Base-by-base conservation (phyloP, 176 grass and related monocot species). In the Eragrostis curvula region DNA sequence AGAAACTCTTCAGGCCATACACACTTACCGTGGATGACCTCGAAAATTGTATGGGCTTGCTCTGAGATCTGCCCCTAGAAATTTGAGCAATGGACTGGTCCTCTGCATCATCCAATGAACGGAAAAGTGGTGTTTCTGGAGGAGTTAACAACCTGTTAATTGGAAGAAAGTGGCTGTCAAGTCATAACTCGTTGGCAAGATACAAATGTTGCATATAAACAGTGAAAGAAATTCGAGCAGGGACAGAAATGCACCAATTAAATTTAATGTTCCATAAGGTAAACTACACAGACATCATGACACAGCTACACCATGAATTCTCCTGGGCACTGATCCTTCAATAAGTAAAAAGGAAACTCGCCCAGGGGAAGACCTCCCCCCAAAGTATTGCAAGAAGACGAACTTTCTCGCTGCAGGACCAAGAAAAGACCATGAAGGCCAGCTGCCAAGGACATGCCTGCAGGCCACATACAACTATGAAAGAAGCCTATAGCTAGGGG, bases 41-140 rank as follows among this genome's bases (percentile, higher is more conserved):
- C 23, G 80, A 93, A 58, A 95, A 85, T 36, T 86, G 79, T 81
- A 89, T 87, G 43, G 79, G 56, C 72, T 98, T 94, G 78, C 79
- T 88, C 78, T 87, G 87, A 73, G 86, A 29, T 79, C 96, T 92
- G 11, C 92, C 92, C 89, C 96, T 95, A 59, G 90, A 74, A 79
- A 61, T 51, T 43, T 87, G 88, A 68, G 58, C 29, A 66, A 80
- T 16, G 51, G 66, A 82, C 78, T 85, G 78, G 36, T 85, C 83
- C 60, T 92, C 88, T 68, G 84, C 90, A 25, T 91, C 85, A 86
- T 98, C 96, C 64, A 98, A 90, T 36, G 88, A 98, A 82, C 76
- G 90, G 36, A 98, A 98, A 84, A 98, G 90, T 51, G 96, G 96
- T 68, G 96, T 95, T 45, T 91, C 96, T 65, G 92, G 96, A 49